Conservation (phyloP, 495 filamentous ascomycete species). For the Penicillium cataractarum region DNA sequence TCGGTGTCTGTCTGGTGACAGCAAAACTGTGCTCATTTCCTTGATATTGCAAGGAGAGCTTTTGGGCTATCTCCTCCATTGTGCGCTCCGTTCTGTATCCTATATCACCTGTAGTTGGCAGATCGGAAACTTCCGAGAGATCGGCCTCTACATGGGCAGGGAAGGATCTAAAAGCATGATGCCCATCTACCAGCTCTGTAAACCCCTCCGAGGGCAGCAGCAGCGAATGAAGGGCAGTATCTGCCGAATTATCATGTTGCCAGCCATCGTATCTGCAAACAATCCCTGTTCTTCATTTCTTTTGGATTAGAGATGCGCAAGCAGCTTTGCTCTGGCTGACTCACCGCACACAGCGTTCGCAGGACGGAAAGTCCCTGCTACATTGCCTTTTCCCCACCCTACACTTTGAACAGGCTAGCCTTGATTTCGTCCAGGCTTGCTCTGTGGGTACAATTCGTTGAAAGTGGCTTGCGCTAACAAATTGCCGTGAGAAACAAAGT, state of each 20-base stretch:
- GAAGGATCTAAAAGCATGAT: not conserved
- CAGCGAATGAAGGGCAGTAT: not conserved
- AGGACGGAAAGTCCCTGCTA: not conserved
- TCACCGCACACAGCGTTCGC: not conserved
- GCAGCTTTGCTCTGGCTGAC: not conserved
- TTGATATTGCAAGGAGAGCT: not conserved
- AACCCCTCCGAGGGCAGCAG: too few species aligned
- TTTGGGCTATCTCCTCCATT: not conserved
- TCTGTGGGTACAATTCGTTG: not conserved
- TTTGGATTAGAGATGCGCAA: not conserved
- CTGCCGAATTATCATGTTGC: not conserved
- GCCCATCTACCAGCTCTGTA: not conserved
- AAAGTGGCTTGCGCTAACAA: not conserved
- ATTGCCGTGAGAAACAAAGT: not conserved
- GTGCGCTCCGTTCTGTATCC: not conserved
- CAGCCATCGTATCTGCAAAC: not conserved
- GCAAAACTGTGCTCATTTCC: not conserved
- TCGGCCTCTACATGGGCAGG: not conserved
- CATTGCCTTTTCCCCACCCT: not conserved
- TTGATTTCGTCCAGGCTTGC: not conserved
- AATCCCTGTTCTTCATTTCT: not conserved
- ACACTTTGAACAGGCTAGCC: not conserved
- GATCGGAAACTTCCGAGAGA: not conserved
- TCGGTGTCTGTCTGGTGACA: not conserved
- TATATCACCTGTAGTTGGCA: not conserved